These are phyloP conservation scores for Dispira parvispora DNA, from an alignment of 192 early-diverging fungal genomes.

Conservation along the genomic window DNA sequence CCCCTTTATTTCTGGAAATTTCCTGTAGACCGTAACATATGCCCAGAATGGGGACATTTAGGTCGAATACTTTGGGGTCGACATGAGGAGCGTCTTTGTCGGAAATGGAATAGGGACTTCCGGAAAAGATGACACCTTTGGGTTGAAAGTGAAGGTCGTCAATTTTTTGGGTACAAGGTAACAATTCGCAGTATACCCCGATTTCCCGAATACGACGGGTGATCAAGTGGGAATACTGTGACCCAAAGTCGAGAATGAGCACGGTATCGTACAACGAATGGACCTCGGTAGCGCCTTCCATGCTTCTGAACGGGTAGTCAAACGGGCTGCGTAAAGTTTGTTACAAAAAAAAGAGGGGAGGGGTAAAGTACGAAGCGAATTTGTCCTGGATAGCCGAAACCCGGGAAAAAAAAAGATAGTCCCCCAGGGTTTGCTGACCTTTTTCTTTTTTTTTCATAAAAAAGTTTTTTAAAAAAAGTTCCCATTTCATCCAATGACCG, in stretches of 20 bases:
- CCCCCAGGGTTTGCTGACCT: too few species aligned
- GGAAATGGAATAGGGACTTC: constrained; percentile 93
- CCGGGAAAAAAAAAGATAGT: too few species aligned
- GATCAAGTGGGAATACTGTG: constrained; percentile 97
- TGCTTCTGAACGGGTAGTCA: not conserved
- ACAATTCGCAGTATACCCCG: constrained; percentile 97
- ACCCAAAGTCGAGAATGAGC: constrained; percentile 98
- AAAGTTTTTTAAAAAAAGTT: too few species aligned
- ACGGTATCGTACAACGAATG: constrained; percentile 84
- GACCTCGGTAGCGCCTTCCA: constrained; percentile 36
- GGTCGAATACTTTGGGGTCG: constrained; percentile 74
- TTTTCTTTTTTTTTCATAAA: too few species aligned
- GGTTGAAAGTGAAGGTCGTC: constrained; percentile 87
- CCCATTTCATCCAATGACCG: too few species aligned
- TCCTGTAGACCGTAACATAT: constrained; percentile 99
- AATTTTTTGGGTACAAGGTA: constrained; percentile 93
- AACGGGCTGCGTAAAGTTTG: too few species aligned
- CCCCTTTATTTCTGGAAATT: constrained; percentile 76
- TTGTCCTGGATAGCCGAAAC: too few species aligned
- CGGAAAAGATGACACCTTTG: constrained; percentile 89
- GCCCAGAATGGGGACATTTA: constrained; percentile 83
- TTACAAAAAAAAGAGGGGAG: too few species aligned
- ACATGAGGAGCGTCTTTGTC: constrained; percentile 88
- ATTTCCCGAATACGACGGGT: constrained; percentile 87
- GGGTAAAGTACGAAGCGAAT: too few species aligned